Conservation (phyloP, 352 stramenopile species). For the Pythium monospermum region DNA sequence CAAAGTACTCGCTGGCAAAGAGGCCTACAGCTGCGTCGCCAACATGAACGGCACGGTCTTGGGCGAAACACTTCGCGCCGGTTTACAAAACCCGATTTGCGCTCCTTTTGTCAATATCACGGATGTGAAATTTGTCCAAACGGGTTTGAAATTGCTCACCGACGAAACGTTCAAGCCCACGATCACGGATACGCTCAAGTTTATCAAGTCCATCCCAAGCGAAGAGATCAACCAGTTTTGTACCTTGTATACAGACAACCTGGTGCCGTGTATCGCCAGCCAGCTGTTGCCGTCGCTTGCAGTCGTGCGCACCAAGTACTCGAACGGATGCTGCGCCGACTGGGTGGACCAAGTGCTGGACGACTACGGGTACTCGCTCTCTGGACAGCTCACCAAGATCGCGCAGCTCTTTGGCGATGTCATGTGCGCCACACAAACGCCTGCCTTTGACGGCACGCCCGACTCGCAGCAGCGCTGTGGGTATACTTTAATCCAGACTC, state of each 20-base stretch:
- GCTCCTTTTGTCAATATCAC: conserved; percentile 26
- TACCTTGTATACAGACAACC: conserved; percentile 32
- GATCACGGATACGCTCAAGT: conserved; percentile 28
- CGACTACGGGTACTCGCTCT: conserved; percentile 57
- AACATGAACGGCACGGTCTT: conserved; percentile 55
- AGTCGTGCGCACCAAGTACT: conserved; percentile 38
- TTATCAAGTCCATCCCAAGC: conserved; percentile 26
- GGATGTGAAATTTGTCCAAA: conserved; percentile 43
- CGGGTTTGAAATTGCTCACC: conserved; percentile 16
- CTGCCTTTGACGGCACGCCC: conserved; percentile 29
- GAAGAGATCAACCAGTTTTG: conserved; percentile 48
- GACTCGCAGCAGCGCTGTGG: conserved; percentile 53
- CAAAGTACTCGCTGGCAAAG: conserved; percentile 34
- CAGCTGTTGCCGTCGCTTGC: conserved; percentile 51
- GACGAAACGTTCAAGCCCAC: conserved; percentile 11
- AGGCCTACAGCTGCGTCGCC: conserved; percentile 47
- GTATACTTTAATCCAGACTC: conserved; percentile 41
- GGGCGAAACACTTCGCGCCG: conserved; percentile 28
- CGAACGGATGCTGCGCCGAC: conserved; percentile 45
- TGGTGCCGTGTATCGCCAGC: conserved; percentile 45
- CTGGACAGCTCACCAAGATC: conserved; percentile 48
- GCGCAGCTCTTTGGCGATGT: conserved; percentile 47
- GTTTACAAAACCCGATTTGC: conserved; percentile 33
- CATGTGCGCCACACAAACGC: conserved; percentile 45
- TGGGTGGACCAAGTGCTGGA: conserved; percentile 36